Evolutionary conservation across 1,284 basidiomycete species (phyloP).

Genomic region (Exobasidium cylindrosporum): DNA sequence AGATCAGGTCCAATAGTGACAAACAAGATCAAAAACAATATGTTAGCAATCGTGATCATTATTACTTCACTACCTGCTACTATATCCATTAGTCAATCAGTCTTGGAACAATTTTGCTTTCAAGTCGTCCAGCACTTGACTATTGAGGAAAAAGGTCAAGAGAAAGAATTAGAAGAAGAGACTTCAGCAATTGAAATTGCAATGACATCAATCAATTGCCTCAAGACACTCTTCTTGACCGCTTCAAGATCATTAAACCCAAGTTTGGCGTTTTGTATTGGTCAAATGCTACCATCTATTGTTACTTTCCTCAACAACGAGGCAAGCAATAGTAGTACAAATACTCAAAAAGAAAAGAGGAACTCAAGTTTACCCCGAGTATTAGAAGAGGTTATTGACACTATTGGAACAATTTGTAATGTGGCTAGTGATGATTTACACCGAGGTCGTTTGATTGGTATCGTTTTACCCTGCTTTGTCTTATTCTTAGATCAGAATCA

Average conservation of each 20-base stretch:
- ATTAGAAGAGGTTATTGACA: constrained; percentile 75
- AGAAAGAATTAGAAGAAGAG: background rate
- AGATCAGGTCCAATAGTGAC: constrained; percentile 69
- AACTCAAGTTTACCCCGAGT: constrained; percentile 50
- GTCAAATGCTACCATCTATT: constrained; percentile 72
- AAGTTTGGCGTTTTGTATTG: constrained; percentile 70
- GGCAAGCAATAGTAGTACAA: constrained; percentile 58
- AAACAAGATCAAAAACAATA: constrained; percentile 85
- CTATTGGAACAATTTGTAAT: constrained; percentile 60
- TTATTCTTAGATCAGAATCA: background rate
- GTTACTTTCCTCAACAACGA: constrained; percentile 75
- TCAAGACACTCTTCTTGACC: constrained; percentile 73
- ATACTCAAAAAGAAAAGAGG: background rate
- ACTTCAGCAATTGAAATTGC: constrained; percentile 57
- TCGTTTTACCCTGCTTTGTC: constrained; percentile 62
- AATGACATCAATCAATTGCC: constrained; percentile 82
- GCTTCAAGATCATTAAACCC: constrained; percentile 54
- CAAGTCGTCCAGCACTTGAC: constrained; percentile 52
- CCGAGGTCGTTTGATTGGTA: constrained; percentile 65
- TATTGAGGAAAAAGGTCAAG: background rate
- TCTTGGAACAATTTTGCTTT: constrained; percentile 80
- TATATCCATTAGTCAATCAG: constrained; percentile 69
- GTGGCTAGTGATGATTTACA: background rate
- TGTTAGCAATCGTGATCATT: constrained; percentile 79
- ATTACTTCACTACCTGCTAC: constrained; percentile 73